Base-by-base conservation (phyloP, 2,329 filamentous ascomycete species). In the Paracorniculantispora psalliotae region DNA sequence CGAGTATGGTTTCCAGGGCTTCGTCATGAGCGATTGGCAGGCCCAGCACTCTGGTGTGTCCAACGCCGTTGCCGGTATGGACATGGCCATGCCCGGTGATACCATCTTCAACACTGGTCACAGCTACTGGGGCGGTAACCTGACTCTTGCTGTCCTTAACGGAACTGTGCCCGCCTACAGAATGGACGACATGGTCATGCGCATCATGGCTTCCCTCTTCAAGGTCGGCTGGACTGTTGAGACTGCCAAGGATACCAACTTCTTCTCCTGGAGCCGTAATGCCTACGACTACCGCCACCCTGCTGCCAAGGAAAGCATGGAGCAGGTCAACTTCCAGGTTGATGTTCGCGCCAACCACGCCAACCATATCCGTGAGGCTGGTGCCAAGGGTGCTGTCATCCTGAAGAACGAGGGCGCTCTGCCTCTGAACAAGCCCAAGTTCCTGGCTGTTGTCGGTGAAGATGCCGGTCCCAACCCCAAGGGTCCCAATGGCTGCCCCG, bases 51-150 rank as follows among this genome's bases (percentile, higher is more conserved):
- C 84, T 3, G 88, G 88, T 63, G 85, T 82, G 5, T 77, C 84
- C 26, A 83, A 81, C 37, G 87, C 89, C 2, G 77, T 85, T 39
- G 88, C 89, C 23, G 91, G 90, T 41, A 77, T 94, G 25, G 91
- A 96, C 71, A 92, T 94, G 89, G 81, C 82, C n/a, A 94, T 94
- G 91, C 89, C 89, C 1, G 90, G 91, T 57, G 93, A 97, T 69
- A 89, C 89, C 1, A 64, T 75, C 21, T 96, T 97, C 75, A 84
- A 89, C 72, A 84, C 82, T 4, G 89, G 89, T 7, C 72, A 75
- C 53, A 88, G 87, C 19, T 96, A 80, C 78, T 96, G 90, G 89
- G 93, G 93, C 10, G 77, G 86, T 28, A 97, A 97, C 73, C 73
- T 97, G 65, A 97, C 93, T 2, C 77, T 96, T 50, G 90, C 90